These are phyloP conservation scores for Sordariomycetes sp. DNA, from an alignment of 2,329 filamentous ascomycete genomes.

Conservation along the genomic window DNA sequence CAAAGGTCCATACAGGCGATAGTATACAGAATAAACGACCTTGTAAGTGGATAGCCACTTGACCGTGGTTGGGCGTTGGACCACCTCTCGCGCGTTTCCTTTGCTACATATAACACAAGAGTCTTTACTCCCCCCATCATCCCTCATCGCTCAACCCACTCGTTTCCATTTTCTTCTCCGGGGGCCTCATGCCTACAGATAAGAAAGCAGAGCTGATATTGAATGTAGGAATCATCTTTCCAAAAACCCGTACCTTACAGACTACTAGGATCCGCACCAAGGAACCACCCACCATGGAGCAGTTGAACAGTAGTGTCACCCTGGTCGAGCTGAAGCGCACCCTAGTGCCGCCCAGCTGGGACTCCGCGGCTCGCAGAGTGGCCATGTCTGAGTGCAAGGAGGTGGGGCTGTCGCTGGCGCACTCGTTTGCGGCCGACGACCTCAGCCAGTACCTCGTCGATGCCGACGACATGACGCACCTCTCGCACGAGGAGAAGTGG, in stretches of 20 bases:
- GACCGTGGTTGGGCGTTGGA: neutral
- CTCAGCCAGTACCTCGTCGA: slow-evolving; percentile 64
- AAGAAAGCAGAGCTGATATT: neutral
- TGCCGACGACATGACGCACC: slow-evolving; percentile 50
- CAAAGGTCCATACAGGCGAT: slow-evolving; percentile 40
- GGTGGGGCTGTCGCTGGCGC: slow-evolving; percentile 58
- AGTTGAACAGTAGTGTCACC: slow-evolving; percentile 17
- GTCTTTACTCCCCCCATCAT: neutral
- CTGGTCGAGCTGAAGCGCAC: slow-evolving; percentile 22
- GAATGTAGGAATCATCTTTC: neutral
- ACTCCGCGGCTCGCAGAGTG: slow-evolving; percentile 47
- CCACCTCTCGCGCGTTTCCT: neutral
- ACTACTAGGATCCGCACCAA: neutral
- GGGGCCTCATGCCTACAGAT: too few relatives aligned
- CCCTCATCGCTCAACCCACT: neutral
- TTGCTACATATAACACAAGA: neutral
- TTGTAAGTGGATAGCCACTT: neutral
- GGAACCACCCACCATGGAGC: slow-evolving; percentile 25
- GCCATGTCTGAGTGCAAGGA: slow-evolving; percentile 54
- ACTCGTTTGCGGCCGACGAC: slow-evolving; percentile 65
- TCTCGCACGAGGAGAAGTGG: slow-evolving; percentile 57
- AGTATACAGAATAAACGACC: slow-evolving; percentile 36
- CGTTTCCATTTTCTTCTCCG: neutral
- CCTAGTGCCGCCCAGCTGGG: slow-evolving; percentile 38
- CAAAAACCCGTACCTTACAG: neutral